These are phyloP conservation scores for Oryza australiensis DNA, from an alignment of 176 grass and related monocot genomes.

Conservation along the genomic window DNA sequence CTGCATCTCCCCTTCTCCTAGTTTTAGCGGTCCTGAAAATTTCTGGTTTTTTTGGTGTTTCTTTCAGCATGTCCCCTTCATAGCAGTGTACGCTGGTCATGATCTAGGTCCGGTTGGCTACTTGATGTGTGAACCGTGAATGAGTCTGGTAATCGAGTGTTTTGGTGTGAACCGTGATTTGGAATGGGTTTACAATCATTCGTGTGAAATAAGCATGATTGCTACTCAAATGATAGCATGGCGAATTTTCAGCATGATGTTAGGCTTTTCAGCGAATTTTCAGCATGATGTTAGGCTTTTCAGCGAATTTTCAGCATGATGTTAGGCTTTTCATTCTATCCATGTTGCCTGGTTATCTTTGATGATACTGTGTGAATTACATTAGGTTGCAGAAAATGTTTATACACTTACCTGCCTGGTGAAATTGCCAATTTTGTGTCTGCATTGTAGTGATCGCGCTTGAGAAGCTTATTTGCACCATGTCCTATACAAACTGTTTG, in stretches of 20 bases:
- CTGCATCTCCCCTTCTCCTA: not conserved
- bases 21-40: not conserved
- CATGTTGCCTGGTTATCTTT: constrained; percentile 40
- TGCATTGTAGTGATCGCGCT: constrained; percentile 31
- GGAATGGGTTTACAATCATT: too few relatives aligned
- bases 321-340: too few relatives aligned
- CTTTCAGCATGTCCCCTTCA: not conserved
- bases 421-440: constrained; percentile 15
- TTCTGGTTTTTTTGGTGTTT: not conserved
- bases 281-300: not conserved
- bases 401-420: constrained; percentile 9
- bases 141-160: too few relatives aligned
- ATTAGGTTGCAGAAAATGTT: constrained; percentile 38
- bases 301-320: not conserved
- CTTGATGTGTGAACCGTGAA: too few relatives aligned
- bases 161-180: too few relatives aligned
- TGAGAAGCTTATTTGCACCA: constrained; percentile 39
- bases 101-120: too few relatives aligned
- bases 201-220: too few relatives aligned
- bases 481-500: constrained; percentile 47
- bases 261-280: too few relatives aligned
- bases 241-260: not conserved
- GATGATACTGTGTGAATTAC: constrained; percentile 25
- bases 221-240: not conserved
- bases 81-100: not conserved